These are phyloP conservation scores for Pyrus hybrid DNA, from an alignment of 331 rosid species.

Conservation along the genomic window DNA sequence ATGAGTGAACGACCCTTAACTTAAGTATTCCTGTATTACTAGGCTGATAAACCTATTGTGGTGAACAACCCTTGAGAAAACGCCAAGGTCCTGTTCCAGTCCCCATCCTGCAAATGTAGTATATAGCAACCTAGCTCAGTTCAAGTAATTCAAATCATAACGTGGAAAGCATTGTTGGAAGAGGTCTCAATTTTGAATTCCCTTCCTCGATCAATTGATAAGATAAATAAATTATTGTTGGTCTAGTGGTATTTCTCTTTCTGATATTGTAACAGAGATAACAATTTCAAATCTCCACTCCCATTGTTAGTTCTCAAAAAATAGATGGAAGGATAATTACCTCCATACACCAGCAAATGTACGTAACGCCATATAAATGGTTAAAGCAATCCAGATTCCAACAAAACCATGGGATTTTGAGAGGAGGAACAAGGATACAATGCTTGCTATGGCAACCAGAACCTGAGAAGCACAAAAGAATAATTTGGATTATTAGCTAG, in stretches of 20 bases:
- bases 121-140: no score
- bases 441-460: slow-evolving; percentile 60
- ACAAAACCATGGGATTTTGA: slow-evolving; percentile 54
- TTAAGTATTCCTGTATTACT: neutral
- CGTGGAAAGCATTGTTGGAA: neutral
- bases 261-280: no score
- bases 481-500: neutral
- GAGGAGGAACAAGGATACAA: slow-evolving; percentile 49
- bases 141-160: neutral
- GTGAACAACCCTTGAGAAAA: slow-evolving; percentile 40
- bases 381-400: slow-evolving; percentile 85
- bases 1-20: no score
- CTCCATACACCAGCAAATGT: slow-evolving; percentile 78
- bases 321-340: slow-evolving; percentile 18
- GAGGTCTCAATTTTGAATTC: neutral
- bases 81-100: slow-evolving; percentile 97
- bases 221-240: neutral
- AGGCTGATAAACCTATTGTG: slow-evolving; percentile 3
- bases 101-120: slow-evolving; percentile 65
- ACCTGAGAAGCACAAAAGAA: slow-evolving; percentile 31
- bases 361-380: slow-evolving; percentile 82
- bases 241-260: no score
- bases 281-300: no score
- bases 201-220: neutral
- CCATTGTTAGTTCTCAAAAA: no score